A percentile compares a stretch with the other conserved stretches of the same genome.
These are phyloP conservation scores for Beauveria pseudobassiana DNA, from an alignment of 2,329 filamentous ascomycete species.

Conservation along the genomic window DNA sequence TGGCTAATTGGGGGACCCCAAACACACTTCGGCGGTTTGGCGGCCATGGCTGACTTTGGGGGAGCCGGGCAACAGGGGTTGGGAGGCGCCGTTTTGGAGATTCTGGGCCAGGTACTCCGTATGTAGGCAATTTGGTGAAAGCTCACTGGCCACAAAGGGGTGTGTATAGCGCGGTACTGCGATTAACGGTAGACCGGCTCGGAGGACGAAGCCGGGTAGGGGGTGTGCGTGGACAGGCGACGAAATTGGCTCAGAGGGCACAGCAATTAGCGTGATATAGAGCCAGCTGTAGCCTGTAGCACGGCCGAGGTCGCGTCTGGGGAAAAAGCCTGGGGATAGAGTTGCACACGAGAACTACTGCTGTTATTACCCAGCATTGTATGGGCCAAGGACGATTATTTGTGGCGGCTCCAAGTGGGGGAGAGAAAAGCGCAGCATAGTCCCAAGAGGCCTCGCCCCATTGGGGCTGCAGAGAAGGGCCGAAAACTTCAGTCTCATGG, in stretches of 20 bases:
- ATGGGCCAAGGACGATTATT: background rate
- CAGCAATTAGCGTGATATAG: background rate
- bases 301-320: background rate
- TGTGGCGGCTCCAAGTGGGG: slow-evolving; percentile 8
- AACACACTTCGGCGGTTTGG: slow-evolving; percentile 11
- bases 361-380: background rate
- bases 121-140: background rate
- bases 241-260: background rate
- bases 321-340: slow-evolving; percentile 3
- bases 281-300: background rate
- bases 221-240: background rate
- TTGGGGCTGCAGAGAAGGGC: slow-evolving; percentile 9
- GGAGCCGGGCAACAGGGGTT: background rate
- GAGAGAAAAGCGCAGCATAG: background rate
- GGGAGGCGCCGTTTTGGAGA: slow-evolving; percentile 4
- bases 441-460: background rate
- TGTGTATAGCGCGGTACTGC: background rate
- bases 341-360: background rate
- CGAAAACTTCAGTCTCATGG: slow-evolving; percentile 1
- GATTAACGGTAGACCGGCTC: background rate
- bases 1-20: background rate
- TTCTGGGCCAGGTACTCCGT: background rate
- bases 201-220: background rate
- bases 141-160: background rate
- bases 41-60: slow-evolving; percentile 10